Evolutionary conservation across 441 rosid genomes (phyloP).

Genomic region (Euphorbia schlechtendalii): DNA sequence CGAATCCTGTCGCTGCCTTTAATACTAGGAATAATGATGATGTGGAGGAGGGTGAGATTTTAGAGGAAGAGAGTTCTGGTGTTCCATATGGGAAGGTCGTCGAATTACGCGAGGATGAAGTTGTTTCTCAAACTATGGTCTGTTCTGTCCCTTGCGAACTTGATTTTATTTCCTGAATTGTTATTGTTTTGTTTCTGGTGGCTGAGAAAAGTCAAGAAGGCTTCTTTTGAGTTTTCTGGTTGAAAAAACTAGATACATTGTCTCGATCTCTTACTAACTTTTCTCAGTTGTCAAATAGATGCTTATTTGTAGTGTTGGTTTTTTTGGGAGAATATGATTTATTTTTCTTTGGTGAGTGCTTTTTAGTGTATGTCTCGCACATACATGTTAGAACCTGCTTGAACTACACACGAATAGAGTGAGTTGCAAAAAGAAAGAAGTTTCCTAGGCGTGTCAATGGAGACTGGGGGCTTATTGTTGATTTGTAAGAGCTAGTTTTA

Average conservation of each 20-base stretch:
- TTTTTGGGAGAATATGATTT: constrained; percentile 23
- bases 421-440: constrained; percentile 49
- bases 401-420: constrained; percentile 41
- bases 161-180: not conserved
- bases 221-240: not conserved
- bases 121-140: constrained; percentile 53
- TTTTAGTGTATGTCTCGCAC: constrained; percentile 47
- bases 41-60: constrained; percentile 97
- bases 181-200: constrained; percentile 24
- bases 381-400: constrained; percentile 53
- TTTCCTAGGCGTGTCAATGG: constrained; percentile 59
- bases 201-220: constrained; percentile 17
- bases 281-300: constrained; percentile 33
- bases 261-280: not conserved
- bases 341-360: constrained; percentile 43
- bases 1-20: constrained; percentile 15
- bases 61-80: constrained; percentile 49
- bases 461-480: constrained; percentile 67
- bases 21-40: constrained; percentile 44
- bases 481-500: constrained; percentile 82
- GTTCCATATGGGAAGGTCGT: constrained; percentile 28
- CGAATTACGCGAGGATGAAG: constrained; percentile 25
- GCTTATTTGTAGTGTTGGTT: constrained; percentile 16
- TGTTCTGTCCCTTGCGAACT: constrained; percentile 39
- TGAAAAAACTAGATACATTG: not conserved